Conservation (phyloP, 2,329 filamentous ascomycete species). For the Aspergillus neotritici region DNA sequence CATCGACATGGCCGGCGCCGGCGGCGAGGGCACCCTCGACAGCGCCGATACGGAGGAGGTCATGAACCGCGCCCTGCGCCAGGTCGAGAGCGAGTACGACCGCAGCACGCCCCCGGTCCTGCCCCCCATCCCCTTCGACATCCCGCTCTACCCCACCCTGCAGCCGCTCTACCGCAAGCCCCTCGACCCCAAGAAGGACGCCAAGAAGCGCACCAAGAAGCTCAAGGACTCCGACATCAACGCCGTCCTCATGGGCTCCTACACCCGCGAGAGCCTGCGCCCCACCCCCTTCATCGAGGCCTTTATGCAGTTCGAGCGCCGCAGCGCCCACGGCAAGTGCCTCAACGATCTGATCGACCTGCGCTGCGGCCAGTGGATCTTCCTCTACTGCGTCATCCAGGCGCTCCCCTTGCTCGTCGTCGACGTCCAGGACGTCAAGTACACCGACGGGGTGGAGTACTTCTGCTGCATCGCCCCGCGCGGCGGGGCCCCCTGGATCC, state of each 20-base stretch:
- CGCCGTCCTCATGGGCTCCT: conserved; percentile 70
- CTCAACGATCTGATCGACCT: conserved; percentile 43
- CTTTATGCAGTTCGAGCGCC: conserved; percentile 46
- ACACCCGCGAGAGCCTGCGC: conserved; percentile 66
- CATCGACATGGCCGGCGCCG: conserved; percentile 59
- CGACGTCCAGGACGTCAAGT: conserved; percentile 44
- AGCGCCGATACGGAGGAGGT: conserved; percentile 51
- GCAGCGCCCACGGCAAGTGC: conserved; percentile 39
- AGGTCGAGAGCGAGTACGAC: conserved; percentile 81
- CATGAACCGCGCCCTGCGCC: conserved; percentile 64
- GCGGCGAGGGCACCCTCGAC: conserved; percentile 47
- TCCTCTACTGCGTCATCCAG: conserved; percentile 48
- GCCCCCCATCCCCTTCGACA: conserved; percentile 85
- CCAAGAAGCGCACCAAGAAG: conserved; percentile 63
- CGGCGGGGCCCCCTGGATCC: conserved; percentile 46
- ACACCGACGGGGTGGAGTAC: conserved; percentile 44
- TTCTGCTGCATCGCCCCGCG: conserved; percentile 47
- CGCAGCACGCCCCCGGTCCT: conserved; percentile 81
- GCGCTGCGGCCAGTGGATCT: conserved; percentile 48
- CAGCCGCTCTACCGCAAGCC: conserved; percentile 58
- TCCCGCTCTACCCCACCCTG: conserved; percentile 70
- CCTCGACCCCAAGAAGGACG: conserved; percentile 66
- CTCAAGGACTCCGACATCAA: conserved; percentile 74
- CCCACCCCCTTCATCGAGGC: conserved; percentile 44
- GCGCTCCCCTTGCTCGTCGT: conserved; percentile 45